Conservation (phyloP, 352 stramenopile species). For the Phytophthora citricola region DNA sequence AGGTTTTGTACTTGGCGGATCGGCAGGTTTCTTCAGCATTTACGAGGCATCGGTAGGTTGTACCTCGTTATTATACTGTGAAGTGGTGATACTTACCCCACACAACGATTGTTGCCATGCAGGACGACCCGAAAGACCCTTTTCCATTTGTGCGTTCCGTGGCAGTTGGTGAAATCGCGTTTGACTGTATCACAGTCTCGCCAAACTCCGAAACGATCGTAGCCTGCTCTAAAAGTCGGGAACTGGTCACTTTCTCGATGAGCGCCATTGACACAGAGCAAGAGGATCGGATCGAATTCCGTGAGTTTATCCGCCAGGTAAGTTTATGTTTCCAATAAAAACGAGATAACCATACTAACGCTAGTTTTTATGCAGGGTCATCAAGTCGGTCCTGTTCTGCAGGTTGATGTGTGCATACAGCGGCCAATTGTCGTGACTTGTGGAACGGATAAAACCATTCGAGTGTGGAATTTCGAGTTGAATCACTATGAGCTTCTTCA, state of each 20-base stretch:
- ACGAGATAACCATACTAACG: not conserved
- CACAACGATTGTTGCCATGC: not conserved
- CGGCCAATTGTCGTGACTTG: conserved; percentile 86
- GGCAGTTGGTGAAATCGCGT: conserved; percentile 73
- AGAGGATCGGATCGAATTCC: conserved; percentile 73
- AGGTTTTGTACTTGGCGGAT: conserved; percentile 78
- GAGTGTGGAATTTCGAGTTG: conserved; percentile 91
- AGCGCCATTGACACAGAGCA: conserved; percentile 79
- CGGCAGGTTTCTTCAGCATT: conserved; percentile 76
- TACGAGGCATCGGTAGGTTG: conserved; percentile 69
- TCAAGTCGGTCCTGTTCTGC: conserved; percentile 70
- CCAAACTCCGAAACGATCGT: conserved; percentile 69
- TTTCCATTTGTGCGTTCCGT: conserved; percentile 80
- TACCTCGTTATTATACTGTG: not conserved
- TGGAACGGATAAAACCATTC: conserved; percentile 83
- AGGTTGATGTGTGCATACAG: conserved; percentile 83
- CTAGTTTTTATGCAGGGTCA: conserved; percentile 44
- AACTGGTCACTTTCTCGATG: conserved; percentile 74
- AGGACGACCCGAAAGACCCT: conserved; percentile 83
- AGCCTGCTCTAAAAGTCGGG: conserved; percentile 70
- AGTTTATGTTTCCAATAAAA: conserved; percentile 4
- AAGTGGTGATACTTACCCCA: not conserved
- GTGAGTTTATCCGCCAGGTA: conserved; percentile 66
- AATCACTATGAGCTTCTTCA: conserved; percentile 69
- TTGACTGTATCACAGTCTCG: conserved; percentile 77